Base-by-base conservation (phyloP, 1,284 basidiomycete species). In the Apiotrichum laibachii region DNA sequence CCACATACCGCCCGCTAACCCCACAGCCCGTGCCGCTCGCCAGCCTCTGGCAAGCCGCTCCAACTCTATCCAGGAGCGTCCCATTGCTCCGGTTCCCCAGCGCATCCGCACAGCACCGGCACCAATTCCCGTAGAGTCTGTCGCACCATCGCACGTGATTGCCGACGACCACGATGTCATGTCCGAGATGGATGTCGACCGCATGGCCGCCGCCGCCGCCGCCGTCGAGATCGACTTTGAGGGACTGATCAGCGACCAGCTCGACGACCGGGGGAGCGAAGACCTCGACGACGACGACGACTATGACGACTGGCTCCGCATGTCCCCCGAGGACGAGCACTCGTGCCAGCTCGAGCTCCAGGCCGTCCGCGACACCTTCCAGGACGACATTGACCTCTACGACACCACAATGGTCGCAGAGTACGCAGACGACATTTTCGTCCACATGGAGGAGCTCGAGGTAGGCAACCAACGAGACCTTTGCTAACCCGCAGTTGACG, bases 391-490 rank as follows among this genome's bases (percentile, higher is more conserved):
- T 26, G 93, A 97, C 72, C 83, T 88, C 72, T 86, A 86, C 67
- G 96, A 99, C 79, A 89, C 89, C 31, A 92, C 91, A 12, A 97
- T 99, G 95, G 93, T 96, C 22, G 92, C 93, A 49, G 96, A 99
- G 78, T 99, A 99, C 74, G 85, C 93, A 31, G 90, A 94, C 34
- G 95, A 99, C 61, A 99, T 99, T 73, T 99, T 99, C 72, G 83
- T 85, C 62, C 98, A 99, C 80, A 99, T 99, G 96, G 83, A 82
- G 63, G 84, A 89, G 57, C 85, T 96, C 53, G 92, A 97, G 84
- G 90, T 92, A 62, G 37, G 83, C 78, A 19, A 31, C 15, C 3
- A 49, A 18, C 31, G 19, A 22, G 15, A n/a, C n/a, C n/a, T 21
- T 3, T 18, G 33, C 49, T 57, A 42, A 48, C 50, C 2, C 67